Evolutionary conservation across 768 basidiomycete genomes (phyloP), one percentile per base, ranked within the genome.

Genomic region (Termitomyces sp.): DNA sequence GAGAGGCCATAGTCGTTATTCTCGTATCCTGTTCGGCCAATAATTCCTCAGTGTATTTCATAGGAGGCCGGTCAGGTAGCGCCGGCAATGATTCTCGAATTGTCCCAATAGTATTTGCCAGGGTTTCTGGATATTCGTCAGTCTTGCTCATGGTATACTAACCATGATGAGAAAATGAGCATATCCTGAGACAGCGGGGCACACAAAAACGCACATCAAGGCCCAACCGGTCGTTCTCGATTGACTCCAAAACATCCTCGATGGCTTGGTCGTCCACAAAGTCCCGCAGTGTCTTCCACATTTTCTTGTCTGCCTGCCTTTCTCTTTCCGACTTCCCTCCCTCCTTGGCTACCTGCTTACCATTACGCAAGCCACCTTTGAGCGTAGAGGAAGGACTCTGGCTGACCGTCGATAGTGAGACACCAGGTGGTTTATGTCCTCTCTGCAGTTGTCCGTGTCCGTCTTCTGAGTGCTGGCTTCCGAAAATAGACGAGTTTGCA

Each of bases 251-350:
- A 19, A 84, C 77, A 59, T 89, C 87, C 52, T 94, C 91, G 37
- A 93, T 84, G 7, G 84, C 87, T 30, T 84, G 78, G 62, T 94
- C 91, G 62, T 92, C 89, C 35, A 92, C 88, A 68, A 94, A 93
- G 66, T 93, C 90, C 34, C 91, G 80, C 34, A 93, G 66, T 0
- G 87, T 89, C 76, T 91, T 93, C 91, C 91, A 92, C 32, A 73
- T 76, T 40, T 73, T 76, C 56, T 83, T 74, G 61, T 86, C 84
- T 25, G 63, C 65, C 55, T 64, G 53, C 60, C 71, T 55, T 63
- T 70, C 70, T 37, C 71, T 55, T 63, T 71, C 70, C 35, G 52
- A 59, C 63, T 53, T 53, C 43, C 40, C 56, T 35, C 57, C 60
- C n/a, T 63, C 54, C 40, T 61, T 69, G 21, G 45, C 55, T 6